Base-by-base conservation (phyloP, 306 rosid genomes). In the Cucumis hystrix region DNA sequence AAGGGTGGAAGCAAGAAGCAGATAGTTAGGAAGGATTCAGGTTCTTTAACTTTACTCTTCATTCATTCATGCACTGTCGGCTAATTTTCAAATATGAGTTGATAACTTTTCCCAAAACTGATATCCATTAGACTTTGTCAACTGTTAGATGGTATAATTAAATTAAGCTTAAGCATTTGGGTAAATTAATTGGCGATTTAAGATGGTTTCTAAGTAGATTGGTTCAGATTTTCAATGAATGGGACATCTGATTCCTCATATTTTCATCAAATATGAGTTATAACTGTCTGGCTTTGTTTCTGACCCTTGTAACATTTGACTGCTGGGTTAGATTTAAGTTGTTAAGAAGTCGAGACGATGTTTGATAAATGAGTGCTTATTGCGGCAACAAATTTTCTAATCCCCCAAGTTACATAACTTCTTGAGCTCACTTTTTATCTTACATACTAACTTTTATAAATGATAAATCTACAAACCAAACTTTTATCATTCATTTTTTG, bases 1-100 rank as follows among this genome's bases (percentile, higher is more conserved):
- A 95, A 89, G 0, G 92, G 96, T 60, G 96, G 87, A 84, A 65
- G 86, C 68, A 92, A 87, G 87, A 56, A 85, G 76, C 83, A 82
- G 85, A 73, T 12, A 12, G 59, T 18, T 70, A 70, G 75, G 45
- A 70, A 47, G 40, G 11, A 45, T 47, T 47, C 75, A 70, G 75
- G 75, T 68, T 68, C 74, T 41, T 21, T 68, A 68, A 43, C 72
- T 43, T 40, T 11, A 43, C 74, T 43, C 74, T 68, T 70, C 58
- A 47, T 47, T 43, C 57, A 21, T 45, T 47, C 54, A 45, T 70
- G 20, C 54, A 43, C n/a, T 43, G 16, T 41, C 33, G 6, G 23
- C 55, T 68, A 68, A 40, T 67, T 40, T 7, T 1, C 21, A 35
- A n/a, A 41, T n/a, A 67, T 39, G 52, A 67, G 52, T 40, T 21